A percentile compares a stretch with the other conserved stretches of the same genome.
phyloP scores from a whole-genome alignment of 441 rosid genomes.

The Brassica hybrid region DNA sequence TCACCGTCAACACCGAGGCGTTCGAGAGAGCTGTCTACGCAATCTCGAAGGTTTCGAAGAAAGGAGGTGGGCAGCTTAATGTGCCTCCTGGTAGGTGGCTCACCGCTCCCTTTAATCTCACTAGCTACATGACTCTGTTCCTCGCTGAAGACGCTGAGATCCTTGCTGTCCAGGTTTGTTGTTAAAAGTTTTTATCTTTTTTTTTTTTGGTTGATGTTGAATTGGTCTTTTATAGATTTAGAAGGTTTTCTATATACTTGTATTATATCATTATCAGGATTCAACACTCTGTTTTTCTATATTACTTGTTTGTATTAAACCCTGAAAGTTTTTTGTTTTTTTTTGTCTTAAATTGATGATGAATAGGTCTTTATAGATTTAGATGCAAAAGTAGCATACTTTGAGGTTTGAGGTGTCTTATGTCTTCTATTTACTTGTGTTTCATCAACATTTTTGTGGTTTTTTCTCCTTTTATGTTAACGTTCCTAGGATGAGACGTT shows the following conservation, averaged over 20 bases:
- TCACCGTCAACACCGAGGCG: slow-evolving; percentile 78
- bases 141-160: slow-evolving; percentile 85
- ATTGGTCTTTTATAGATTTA: not conserved
- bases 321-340: too few relatives aligned
- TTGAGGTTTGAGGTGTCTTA: too few relatives aligned
- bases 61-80: slow-evolving; percentile 94
- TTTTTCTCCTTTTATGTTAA: not conserved
- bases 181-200: not conserved
- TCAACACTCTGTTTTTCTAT: not conserved
- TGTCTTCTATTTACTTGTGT: too few relatives aligned
- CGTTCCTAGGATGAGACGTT: slow-evolving; percentile 61
- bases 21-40: slow-evolving; percentile 79
- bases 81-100: slow-evolving; percentile 92
- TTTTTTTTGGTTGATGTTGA: not conserved
- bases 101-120: slow-evolving; percentile 93
- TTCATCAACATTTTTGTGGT: too few relatives aligned
- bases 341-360: too few relatives aligned
- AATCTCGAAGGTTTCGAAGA: slow-evolving; percentile 72
- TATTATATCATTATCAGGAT: not conserved
- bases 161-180: slow-evolving; percentile 72
- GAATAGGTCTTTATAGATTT: too few relatives aligned
- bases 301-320: too few relatives aligned
- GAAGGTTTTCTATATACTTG: not conserved
- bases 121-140: slow-evolving; percentile 89
- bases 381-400: too few relatives aligned